Evolutionary conservation across 1,139 yeast genomes (phyloP), one percentile per base, ranked within the genome.

Genomic region (Saccharomyces hybrid): DNA sequence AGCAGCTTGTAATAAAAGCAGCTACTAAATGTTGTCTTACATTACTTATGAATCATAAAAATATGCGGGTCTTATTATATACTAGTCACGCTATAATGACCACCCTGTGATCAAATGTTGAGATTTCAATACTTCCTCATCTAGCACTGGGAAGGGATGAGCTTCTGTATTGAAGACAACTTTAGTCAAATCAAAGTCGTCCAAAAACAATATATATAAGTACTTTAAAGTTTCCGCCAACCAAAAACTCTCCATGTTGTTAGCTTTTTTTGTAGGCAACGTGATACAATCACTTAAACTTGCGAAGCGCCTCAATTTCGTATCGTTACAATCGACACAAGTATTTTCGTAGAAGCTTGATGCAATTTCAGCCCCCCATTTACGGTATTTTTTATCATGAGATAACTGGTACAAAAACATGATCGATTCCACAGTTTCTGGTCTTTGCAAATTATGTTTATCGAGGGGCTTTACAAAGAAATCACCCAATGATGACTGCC

Each of bases 201-300:
- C 82, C 55, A 81, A 85, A 71, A 91, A 91, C 50, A 90, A 71
- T 32, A 90, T 70, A 63, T 84, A 90, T n/a, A 90, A 72, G 64
- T 91, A 91, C 70, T 90, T 90, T 53, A 87, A 74, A 0, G 96
- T 87, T 65, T 90, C 98, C 53, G 95, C 84, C 59, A 91, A 68
- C 98, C 98, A 91, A 76, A 89, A 89, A 14, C 95, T 85, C 70
- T 91, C 97, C 79, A 88, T 81, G 66, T 88, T 88, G 71, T 91
- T 96, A 53, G 80, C 73, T 60, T 68, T 71, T 34, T 67, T 70
- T 8, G 88, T 83, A 14, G 81, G 76, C 3, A 69, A 61, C 2
- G 64, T 59, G 1, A 82, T 75, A 51, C 89, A 95, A 66, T 88
- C 88, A 52, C 78, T 75, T 59, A 91, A 71, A 5, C 88, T 80